Evolutionary conservation across 306 rosid genomes (phyloP).

Genomic region (Nissolia schottii): DNA sequence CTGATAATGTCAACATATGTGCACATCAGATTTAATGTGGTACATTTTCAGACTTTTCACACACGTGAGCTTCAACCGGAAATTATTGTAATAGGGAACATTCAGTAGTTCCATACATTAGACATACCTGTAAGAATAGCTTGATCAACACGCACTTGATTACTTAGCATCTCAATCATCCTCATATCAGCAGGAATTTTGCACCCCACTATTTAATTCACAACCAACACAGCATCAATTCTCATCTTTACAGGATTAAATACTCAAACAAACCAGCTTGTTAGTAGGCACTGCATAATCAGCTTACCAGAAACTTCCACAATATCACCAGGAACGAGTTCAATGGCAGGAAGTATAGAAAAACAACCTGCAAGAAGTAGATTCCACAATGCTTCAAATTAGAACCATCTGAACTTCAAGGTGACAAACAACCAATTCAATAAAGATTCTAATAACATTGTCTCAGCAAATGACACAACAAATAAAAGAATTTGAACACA

Average conservation of each 20-base stretch:
- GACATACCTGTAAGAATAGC: conserved; percentile 92
- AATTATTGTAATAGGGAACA: conserved; percentile 7
- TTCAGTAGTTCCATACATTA: conserved; percentile 2
- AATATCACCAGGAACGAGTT: conserved; percentile 94
- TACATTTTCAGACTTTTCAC: background rate
- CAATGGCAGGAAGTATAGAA: conserved; percentile 91
- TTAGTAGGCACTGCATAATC: conserved; percentile 15
- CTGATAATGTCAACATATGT: background rate
- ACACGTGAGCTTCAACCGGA: background rate
- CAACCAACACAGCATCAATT: conserved; percentile 26
- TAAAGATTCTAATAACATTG: background rate
- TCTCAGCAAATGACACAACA: background rate
- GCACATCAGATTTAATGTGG: background rate
- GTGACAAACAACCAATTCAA: conserved; percentile 16
- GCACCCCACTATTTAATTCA: conserved; percentile 75
- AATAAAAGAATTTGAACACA: conserved; percentile 12
- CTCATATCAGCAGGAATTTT: conserved; percentile 99
- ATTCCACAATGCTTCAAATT: conserved; percentile 11
- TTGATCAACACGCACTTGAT: conserved; percentile 92
- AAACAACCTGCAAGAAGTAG: conserved; percentile 73
- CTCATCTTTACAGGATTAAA: conserved; percentile 18
- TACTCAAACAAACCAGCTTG: conserved; percentile 23
- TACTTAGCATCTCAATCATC: conserved; percentile 88
- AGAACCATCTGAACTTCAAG: conserved; percentile 5
- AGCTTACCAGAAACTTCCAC: conserved; percentile 88